Evolutionary conservation across 805 yeast genomes (phyloP).

Genomic region (Blastobotrys terrestris): DNA sequence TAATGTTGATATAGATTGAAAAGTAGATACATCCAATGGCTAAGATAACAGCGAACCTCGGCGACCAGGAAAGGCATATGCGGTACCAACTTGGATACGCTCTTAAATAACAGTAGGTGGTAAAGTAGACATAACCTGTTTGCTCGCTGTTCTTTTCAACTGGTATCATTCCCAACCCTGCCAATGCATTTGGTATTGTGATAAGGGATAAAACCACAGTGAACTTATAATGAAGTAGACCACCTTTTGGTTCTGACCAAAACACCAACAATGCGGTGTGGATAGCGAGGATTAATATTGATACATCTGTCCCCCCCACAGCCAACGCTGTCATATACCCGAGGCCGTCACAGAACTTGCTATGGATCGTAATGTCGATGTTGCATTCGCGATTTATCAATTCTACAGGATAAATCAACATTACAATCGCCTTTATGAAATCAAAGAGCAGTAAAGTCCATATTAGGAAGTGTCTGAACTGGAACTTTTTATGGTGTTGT

Average conservation of each 20-base stretch:
- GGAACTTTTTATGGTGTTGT: neutral
- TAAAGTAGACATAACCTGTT: slow-evolving; percentile 44
- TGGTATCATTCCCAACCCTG: neutral
- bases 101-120: slow-evolving; percentile 76
- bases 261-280: slow-evolving; percentile 73
- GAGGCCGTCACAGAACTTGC: slow-evolving; percentile 52
- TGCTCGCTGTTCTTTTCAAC: slow-evolving; percentile 17
- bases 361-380: slow-evolving; percentile 39
- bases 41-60: slow-evolving; percentile 61
- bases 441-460: slow-evolving; percentile 61
- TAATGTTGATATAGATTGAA: slow-evolving; percentile 65
- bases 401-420: slow-evolving; percentile 55
- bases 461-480: slow-evolving; percentile 45
- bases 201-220: slow-evolving; percentile 34
- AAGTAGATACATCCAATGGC: slow-evolving; percentile 57
- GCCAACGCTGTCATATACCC: slow-evolving; percentile 78
- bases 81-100: slow-evolving; percentile 66
- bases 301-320: slow-evolving; percentile 79
- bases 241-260: slow-evolving; percentile 32
- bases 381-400: slow-evolving; percentile 35
- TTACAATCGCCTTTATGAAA: slow-evolving; percentile 59
- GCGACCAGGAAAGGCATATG: slow-evolving; percentile 70
- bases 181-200: slow-evolving; percentile 15
- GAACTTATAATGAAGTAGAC: neutral
- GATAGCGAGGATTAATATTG: slow-evolving; percentile 71